Conservation (phyloP, 495 filamentous ascomycete genomes). For the Aspergillus avenaceus region DNA sequence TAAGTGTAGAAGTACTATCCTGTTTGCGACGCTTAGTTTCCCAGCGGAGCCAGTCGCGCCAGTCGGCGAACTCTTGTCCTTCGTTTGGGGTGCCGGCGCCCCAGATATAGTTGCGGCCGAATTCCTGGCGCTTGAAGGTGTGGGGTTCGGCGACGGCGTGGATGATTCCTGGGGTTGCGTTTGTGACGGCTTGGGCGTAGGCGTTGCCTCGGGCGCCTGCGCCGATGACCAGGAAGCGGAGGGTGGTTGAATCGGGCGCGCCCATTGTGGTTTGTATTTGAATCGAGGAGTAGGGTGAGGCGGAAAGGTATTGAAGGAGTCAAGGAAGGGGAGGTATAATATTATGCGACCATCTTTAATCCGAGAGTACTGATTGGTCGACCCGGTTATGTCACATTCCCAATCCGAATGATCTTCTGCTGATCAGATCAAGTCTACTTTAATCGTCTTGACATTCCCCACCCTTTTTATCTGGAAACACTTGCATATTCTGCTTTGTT, state of each 20-base stretch:
- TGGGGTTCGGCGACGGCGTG: conserved; percentile 81
- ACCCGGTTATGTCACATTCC: too few species aligned
- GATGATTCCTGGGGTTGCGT: conserved; percentile 58
- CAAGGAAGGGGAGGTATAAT: neutral
- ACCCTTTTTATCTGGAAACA: too few species aligned
- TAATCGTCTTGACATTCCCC: too few species aligned
- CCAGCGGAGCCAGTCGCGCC: conserved; percentile 68
- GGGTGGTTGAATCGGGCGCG: conserved; percentile 15
- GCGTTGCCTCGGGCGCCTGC: conserved; percentile 79
- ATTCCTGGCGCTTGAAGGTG: conserved; percentile 64
- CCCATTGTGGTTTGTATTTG: conserved; percentile 20
- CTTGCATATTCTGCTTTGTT: too few species aligned
- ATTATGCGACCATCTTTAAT: too few species aligned
- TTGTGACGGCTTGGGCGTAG: conserved; percentile 64
- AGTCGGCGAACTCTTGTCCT: conserved; percentile 65
- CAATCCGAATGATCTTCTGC: too few species aligned
- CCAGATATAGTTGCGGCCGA: conserved; percentile 70
- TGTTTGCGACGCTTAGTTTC: conserved; percentile 50
- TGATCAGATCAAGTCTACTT: too few species aligned
- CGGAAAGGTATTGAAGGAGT: neutral
- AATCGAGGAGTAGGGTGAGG: neutral
- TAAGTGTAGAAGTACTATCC: neutral
- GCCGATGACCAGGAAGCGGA: conserved; percentile 73
- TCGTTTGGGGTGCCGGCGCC: conserved; percentile 38
- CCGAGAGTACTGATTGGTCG: too few species aligned